phyloP scores from a whole-genome alignment of 139 green algal species.

The Pleodorina starrii region DNA sequence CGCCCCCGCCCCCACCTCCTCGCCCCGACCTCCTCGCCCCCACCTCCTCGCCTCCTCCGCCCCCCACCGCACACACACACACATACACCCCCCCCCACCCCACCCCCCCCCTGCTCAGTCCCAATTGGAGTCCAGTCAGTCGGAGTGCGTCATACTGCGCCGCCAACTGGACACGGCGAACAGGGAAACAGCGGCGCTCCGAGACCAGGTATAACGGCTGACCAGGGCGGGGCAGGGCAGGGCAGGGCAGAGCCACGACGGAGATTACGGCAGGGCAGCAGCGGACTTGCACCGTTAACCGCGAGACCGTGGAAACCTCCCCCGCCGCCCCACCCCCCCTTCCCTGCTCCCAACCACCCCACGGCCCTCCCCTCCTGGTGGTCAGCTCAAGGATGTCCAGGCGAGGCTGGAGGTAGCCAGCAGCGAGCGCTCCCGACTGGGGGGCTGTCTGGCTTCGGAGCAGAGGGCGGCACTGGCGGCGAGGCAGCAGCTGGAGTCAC shows the following conservation, averaged over 20 bases:
- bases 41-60: background rate
- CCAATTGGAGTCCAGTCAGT: slow-evolving; percentile 35
- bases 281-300: too few relatives aligned
- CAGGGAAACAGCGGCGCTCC: background rate
- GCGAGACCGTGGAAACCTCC: too few relatives aligned
- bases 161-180: slow-evolving; percentile 30
- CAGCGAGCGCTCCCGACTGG: slow-evolving; percentile 18
- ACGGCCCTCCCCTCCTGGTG: too few relatives aligned
- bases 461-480: slow-evolving; percentile 15
- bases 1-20: background rate
- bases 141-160: background rate
- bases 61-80: too few relatives aligned
- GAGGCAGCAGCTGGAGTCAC: background rate
- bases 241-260: too few relatives aligned
- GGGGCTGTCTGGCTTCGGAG: background rate
- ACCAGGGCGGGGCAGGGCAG: too few relatives aligned
- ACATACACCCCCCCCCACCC: background rate
- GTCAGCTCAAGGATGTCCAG: background rate
- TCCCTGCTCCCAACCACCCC: too few relatives aligned
- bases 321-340: background rate
- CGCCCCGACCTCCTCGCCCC: too few relatives aligned
- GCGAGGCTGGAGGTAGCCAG: background rate
- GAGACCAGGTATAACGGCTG: slow-evolving; percentile 45
- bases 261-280: too few relatives aligned
- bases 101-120: background rate